Evolutionary conservation across 179 eudicot species (phyloP), one percentile per base, ranked within the genome.

Genomic region (Nepenthes alata): DNA sequence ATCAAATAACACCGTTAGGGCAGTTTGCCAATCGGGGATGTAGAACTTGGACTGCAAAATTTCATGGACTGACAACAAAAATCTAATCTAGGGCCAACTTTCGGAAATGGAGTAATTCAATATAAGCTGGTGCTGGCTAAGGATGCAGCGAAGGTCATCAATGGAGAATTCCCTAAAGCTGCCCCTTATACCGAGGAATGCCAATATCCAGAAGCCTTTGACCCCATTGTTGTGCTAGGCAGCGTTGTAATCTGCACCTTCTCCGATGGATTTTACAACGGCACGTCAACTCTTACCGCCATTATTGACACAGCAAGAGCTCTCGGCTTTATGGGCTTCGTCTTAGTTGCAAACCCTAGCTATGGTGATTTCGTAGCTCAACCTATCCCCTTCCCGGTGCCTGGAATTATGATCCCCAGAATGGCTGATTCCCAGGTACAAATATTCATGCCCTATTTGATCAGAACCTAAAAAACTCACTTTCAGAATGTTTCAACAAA

Each of bases 391-490:
- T 81, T 87, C 47, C 70, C 74, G n/a, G 74, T 82, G 62, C 85
- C 95, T 0, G 97, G 94, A 50, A 89, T 89, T 38, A 81, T 89
- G 87, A 80, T 93, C 69, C 95, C 97, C n/a, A 83, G 59, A 74
- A 80, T 70, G 13, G 76, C 67, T 53, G 95, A 93, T 68, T 65
- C 94, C 25, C 66, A 81, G 88, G 95, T 93, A 77, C 7, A 57
- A 36, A 38, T 7, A 0, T 37, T 11, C 11, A 25, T 2, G 11
- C 12, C 25, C 25, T 25, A 25, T 25, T 25, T 25, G 25, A 25
- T 16, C 6, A 55, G 5, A 55, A 34, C 37, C 13, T 25, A 0
- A 25, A 25, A 25, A 25, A 25, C 25, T 25, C 25, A 25, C 25
- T 25, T 25, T 25, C 25, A 25, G 1, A 25, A 25, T 0, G 25